These are phyloP conservation scores for Vanderwaltozyma yarrowii DNA, from an alignment of 805 yeast genomes.

Conservation along the genomic window DNA sequence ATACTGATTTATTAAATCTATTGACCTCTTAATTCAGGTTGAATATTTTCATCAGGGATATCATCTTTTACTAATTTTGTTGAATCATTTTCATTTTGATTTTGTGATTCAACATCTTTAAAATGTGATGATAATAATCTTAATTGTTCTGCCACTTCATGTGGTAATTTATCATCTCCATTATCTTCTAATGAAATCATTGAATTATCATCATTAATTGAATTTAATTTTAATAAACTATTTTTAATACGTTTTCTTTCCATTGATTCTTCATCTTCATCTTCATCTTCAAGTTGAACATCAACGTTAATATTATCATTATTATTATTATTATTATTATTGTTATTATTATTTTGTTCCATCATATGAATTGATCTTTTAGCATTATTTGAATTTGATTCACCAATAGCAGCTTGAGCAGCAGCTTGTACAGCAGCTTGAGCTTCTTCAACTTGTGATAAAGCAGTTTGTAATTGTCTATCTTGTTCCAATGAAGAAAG, in stretches of 20 bases:
- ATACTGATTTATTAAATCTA: too few species aligned
- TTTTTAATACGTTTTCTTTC: slow-evolving; percentile 7
- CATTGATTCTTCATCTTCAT: slow-evolving; percentile 7
- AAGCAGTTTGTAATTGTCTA: slow-evolving; percentile 1
- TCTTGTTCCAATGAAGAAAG: background rate
- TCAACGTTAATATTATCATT: background rate
- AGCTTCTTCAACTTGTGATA: slow-evolving; percentile 7
- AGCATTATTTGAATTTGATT: slow-evolving; percentile 4
- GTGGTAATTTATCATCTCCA: slow-evolving; percentile 26
- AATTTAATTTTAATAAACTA: slow-evolving; percentile 8
- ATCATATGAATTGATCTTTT: slow-evolving; percentile 4
- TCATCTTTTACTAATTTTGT: slow-evolving; percentile 12
- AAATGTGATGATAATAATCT: slow-evolving; percentile 27
- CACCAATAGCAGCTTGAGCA: slow-evolving; percentile 21
- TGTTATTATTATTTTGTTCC: slow-evolving; percentile 3
- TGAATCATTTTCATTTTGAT: slow-evolving; percentile 10
- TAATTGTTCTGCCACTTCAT: slow-evolving; percentile 28
- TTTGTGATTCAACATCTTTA: slow-evolving; percentile 24
- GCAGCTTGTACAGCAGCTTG: slow-evolving; percentile 24
- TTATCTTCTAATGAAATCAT: slow-evolving; percentile 20
- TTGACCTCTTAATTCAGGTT: slow-evolving; percentile 29
- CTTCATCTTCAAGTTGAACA: background rate
- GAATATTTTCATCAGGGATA: slow-evolving; percentile 27
- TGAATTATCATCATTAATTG: slow-evolving; percentile 14
- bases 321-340: background rate